phyloP scores from a whole-genome alignment of 1,139 yeast genomes.

The Candida gigantensis region DNA sequence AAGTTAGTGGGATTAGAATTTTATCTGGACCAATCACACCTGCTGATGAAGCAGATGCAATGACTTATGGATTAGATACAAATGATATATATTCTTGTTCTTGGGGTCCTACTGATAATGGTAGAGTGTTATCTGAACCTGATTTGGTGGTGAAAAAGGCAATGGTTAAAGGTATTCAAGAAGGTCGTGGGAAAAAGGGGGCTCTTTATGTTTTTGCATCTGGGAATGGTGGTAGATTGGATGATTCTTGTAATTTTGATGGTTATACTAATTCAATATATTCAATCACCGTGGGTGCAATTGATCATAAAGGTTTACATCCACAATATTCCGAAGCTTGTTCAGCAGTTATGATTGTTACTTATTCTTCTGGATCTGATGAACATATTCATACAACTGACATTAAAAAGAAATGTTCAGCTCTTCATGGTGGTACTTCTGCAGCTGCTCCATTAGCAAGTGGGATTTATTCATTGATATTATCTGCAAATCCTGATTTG shows the following conservation, averaged over 20 bases:
- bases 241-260: conserved; percentile 94
- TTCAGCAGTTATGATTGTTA: conserved; percentile 93
- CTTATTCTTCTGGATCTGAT: conserved; percentile 89
- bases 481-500: conserved; percentile 78
- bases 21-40: conserved; percentile 76
- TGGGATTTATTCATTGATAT: conserved; percentile 81
- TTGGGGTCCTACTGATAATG: conserved; percentile 99
- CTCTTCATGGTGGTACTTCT: conserved; percentile 91
- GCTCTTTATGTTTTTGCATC: conserved; percentile 92
- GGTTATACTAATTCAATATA: conserved; percentile 97
- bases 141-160: conserved; percentile 77
- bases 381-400: conserved; percentile 94
- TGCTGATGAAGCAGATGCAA: conserved; percentile 88
- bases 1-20: conserved; percentile 89
- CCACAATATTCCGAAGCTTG: conserved; percentile 92
- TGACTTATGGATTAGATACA: conserved; percentile 73
- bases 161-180: conserved; percentile 76
- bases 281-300: conserved; percentile 93
- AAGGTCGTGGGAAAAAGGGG: conserved; percentile 83
- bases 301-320: conserved; percentile 81
- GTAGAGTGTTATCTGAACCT: conserved; percentile 83
- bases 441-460: conserved; percentile 99
- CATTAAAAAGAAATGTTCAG: conserved; percentile 68
- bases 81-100: conserved; percentile 96
- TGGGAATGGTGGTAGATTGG: conserved; percentile 86